Percentiles rank a stretch among this genome's conserved stretches.
These are phyloP conservation scores for Butyriboletus appendiculatus DNA, from an alignment of 1,284 basidiomycete genomes.

Conservation along the genomic window DNA sequence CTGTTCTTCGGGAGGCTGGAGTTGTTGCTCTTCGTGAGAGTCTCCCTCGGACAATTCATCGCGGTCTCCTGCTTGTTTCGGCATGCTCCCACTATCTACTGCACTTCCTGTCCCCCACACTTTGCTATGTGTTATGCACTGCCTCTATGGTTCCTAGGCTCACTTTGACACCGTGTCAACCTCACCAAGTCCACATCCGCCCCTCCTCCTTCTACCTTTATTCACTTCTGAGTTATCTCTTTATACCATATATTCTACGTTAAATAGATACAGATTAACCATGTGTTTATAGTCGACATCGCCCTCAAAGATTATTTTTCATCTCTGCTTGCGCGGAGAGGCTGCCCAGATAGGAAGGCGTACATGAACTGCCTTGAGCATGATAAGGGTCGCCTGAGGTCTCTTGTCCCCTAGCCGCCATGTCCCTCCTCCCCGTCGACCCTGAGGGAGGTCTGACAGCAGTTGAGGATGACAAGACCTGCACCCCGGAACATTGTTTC, in stretches of 20 bases:
- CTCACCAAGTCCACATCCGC: constrained; percentile 18
- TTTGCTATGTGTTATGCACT: constrained; percentile 33
- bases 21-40: constrained; percentile 56
- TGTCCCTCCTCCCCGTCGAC: constrained; percentile 52
- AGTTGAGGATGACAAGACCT: constrained; percentile 46
- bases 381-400: constrained; percentile 4
- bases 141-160: constrained; percentile 24
- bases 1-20: constrained; percentile 56
- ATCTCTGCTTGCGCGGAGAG: constrained; percentile 3
- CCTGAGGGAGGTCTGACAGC: constrained; percentile 36
- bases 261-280: constrained; percentile 40
- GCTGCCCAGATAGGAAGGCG: constrained; percentile 32
- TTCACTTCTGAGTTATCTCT: constrained; percentile 39
- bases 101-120: constrained; percentile 13
- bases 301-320: constrained; percentile 3
- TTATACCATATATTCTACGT: constrained; percentile 41
- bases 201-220: constrained; percentile 33
- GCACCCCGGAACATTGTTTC: constrained; percentile 72
- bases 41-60: constrained; percentile 7
- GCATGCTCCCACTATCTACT: constrained; percentile 21
- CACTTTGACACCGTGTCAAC: constrained; percentile 22
- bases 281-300: constrained; percentile 38
- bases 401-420: constrained; percentile 35
- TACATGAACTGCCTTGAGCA: background rate
- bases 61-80: constrained; percentile 7